These are phyloP conservation scores for Lepidopterella palustris DNA, from an alignment of 495 filamentous ascomycete species.

Conservation along the genomic window DNA sequence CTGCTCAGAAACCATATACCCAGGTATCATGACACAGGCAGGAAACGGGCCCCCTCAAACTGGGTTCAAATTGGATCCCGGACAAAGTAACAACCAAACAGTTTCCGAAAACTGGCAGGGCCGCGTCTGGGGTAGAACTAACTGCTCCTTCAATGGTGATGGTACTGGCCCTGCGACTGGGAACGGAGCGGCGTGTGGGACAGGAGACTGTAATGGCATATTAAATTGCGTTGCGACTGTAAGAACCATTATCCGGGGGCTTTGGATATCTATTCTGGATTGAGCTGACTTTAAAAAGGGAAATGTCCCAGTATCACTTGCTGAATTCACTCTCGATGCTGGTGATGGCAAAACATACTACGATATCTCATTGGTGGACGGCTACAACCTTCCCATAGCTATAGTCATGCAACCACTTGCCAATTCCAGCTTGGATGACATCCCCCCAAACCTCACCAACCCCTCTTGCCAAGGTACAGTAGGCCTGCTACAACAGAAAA, in stretches of 20 bases:
- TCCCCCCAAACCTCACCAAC: constrained; percentile 70
- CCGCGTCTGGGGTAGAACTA: constrained; percentile 73
- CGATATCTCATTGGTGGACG: constrained; percentile 79
- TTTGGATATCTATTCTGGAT: neutral
- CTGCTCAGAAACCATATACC: constrained; percentile 62
- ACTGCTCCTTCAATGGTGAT: constrained; percentile 62
- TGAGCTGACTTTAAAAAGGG: constrained; percentile 42
- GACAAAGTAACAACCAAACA: constrained; percentile 44
- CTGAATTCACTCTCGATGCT: constrained; percentile 65
- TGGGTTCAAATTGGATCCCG: constrained; percentile 57
- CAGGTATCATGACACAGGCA: constrained; percentile 60
- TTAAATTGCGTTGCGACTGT: constrained; percentile 60
- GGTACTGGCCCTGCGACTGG: constrained; percentile 47
- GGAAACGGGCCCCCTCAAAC: constrained; percentile 54
- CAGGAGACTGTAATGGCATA: constrained; percentile 66
- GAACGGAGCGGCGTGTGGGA: constrained; percentile 53
- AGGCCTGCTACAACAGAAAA: constrained; percentile 43
- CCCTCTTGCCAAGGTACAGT: constrained; percentile 62
- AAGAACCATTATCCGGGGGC: constrained; percentile 28
- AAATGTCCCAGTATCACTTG: constrained; percentile 59
- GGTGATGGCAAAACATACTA: constrained; percentile 61
- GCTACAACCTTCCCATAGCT: constrained; percentile 70
- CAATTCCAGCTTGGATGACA: constrained; percentile 47
- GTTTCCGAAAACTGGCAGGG: constrained; percentile 69
- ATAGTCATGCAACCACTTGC: constrained; percentile 54